Base-by-base conservation (phyloP, 1,284 basidiomycete species). In the Wolfiporia cocos region DNA sequence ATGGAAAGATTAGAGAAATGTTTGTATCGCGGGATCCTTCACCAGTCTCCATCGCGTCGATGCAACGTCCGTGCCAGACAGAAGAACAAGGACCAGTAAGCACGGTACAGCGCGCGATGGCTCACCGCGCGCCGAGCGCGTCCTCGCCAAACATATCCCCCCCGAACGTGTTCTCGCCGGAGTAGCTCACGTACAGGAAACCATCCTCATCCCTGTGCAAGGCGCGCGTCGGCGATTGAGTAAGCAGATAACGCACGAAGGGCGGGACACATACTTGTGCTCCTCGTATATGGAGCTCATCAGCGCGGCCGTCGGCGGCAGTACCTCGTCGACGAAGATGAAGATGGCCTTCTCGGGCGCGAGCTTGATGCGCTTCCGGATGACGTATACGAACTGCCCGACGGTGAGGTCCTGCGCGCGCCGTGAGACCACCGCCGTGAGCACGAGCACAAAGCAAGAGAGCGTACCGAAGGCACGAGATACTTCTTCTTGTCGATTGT, bases 401-500 rank as follows among this genome's bases (percentile, higher is more conserved):
- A 99, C 96, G 20, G 96, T 99, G 41, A 99, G 73, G 69, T 99
- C 95, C 89, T 96, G 59, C 9, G 7, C 26, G 9, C 7, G 14
- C 7, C 26, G 9, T 28, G 9, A 28, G 26, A 28, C 26, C 26
- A n/a, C n/a, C n/a, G n/a, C n/a, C 7, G 42, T 49, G 29, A 53
- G 39, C 21, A 23, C 33, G 46, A 40, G 42, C 34, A 26, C 42
- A 42, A 18, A 19, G 18, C 28, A 31, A 33, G 30, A 15, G 39
- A 40, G 14, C 81, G 54, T 58, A 94, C 92, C 41, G 93, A 95
- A 41, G 96, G 96, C 3, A 99, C 96, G 35, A 99, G 76, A 58
- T 99, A 99, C 76, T 99, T 99, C 89, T 99, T 99, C 90, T 99
- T 99, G 78, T 99, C 96, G 61, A 99, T 98, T 17, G 93, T 95